Base-by-base conservation (phyloP, 441 rosid species). In the Pelargonium citronellum region DNA sequence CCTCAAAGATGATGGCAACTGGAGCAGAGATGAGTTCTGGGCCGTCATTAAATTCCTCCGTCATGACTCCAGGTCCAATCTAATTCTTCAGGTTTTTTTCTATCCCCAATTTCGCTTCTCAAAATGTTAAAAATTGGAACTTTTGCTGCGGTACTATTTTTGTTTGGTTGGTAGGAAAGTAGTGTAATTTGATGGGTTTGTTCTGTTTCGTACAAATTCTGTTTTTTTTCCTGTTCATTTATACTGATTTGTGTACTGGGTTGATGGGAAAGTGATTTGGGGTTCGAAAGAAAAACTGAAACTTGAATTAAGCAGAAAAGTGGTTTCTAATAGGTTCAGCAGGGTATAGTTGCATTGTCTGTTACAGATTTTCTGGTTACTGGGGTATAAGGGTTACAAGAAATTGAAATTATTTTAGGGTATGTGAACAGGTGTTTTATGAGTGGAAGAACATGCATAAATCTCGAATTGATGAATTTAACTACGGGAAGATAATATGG, bases 21-120 rank as follows among this genome's bases (percentile, higher is more conserved):
- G 92, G 91, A 79, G 80, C 75, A 79, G 79, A 72, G 77, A 86
- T 69, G 86, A 67, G 53, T 85, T 91, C 82, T 87, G 90, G 89
- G 73, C 83, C 43, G 84, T 80, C 20, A 74, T 87, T 73, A 84
- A 76, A 30, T 86, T 79, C 74, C 95, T 91, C 78, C 76, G 71
- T 34, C 83, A 58, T 51, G 72, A 85, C 34, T 80, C 86, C 6
- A 82, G 87, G 74, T 74, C 81, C 60, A 24, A 53, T 44, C 75
- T 84, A 73, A 82, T 88, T 76, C 86, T 81, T 74, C 88, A 74
- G 87, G 93, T 91, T 67, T 27, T 58, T 46, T 46, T 46, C 53
- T 46, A 12, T 46, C n/a, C 53, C 13, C 53, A 46, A 46, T 46
- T 46, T 46, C 53, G 3, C 24, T 60, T 19, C 68, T 27, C 9